A percentile compares a stretch with the other conserved stretches of the same genome.
These are phyloP conservation scores for Polygonum aviculare DNA, from an alignment of 148 eudicot genomes.

Conservation along the genomic window DNA sequence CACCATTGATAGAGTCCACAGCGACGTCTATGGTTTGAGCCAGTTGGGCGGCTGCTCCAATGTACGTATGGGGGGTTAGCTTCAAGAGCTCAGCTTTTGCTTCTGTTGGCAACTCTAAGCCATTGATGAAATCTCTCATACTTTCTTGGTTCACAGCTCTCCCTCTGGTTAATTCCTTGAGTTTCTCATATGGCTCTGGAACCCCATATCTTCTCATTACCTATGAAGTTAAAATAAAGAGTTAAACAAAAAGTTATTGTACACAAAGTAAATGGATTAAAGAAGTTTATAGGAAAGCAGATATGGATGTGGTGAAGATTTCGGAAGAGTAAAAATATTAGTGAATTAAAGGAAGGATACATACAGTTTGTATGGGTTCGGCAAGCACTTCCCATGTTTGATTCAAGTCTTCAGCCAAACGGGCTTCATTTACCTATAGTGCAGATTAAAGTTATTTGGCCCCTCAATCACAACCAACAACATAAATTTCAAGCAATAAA, in stretches of 20 bases:
- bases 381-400: constrained; percentile 97
- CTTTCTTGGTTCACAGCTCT: constrained; percentile 64
- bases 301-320: not conserved
- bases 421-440: constrained; percentile 70
- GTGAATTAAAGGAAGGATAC: constrained; percentile 14
- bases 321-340: too few species aligned
- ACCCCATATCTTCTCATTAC: constrained; percentile 95
- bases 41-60: constrained; percentile 56
- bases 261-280: not conserved
- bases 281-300: not conserved
- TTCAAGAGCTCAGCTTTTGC: constrained; percentile 58
- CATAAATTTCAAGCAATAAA: not conserved
- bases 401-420: constrained; percentile 63
- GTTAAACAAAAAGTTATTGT: too few species aligned
- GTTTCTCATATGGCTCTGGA: constrained; percentile 92
- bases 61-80: constrained; percentile 69
- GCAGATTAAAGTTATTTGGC: not conserved
- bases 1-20: constrained; percentile 17
- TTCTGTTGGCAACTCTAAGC: constrained; percentile 59
- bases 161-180: constrained; percentile 89
- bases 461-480: not conserved
- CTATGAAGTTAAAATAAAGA: constrained; percentile 18
- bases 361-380: constrained; percentile 92
- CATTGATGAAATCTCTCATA: constrained; percentile 59
- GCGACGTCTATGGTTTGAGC: constrained; percentile 36